Conservation (phyloP, 306 rosid species). For the Oxytropis ochrocephala region DNA sequence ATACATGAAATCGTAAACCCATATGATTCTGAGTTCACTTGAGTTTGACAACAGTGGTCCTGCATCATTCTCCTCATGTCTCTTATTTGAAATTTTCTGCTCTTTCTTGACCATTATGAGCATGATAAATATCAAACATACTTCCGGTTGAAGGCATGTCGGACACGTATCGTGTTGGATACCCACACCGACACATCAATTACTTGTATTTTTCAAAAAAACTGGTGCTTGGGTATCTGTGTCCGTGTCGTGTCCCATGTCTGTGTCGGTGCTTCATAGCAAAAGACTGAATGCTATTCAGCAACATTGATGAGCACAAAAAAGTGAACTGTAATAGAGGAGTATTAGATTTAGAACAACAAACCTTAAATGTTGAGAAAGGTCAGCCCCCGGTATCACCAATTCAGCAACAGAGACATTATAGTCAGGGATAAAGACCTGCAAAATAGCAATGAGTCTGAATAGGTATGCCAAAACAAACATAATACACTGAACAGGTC, state of each 20-base stretch:
- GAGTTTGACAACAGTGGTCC: not conserved
- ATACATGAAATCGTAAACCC: not conserved
- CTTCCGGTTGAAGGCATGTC: too few relatives aligned
- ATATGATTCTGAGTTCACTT: not conserved
- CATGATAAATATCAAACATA: conserved; percentile 10
- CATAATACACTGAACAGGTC: not conserved
- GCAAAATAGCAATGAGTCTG: conserved; percentile 19
- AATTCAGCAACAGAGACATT: conserved; percentile 75
- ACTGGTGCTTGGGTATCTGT: too few relatives aligned
- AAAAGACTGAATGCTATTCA: conserved; percentile 3
- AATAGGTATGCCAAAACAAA: conserved; percentile 1
- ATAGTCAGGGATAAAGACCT: conserved; percentile 75
- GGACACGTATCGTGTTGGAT: too few relatives aligned
- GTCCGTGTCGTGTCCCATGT: too few relatives aligned
- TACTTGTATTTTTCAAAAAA: too few relatives aligned
- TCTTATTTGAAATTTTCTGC: not conserved
- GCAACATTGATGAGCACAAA: not conserved
- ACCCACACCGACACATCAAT: too few relatives aligned
- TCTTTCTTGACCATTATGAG: conserved; percentile 5
- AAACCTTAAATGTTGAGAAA: conserved; percentile 70
- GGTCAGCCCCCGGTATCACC: conserved; percentile 75
- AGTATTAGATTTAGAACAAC: conserved; percentile 14
- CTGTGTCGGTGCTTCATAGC: too few relatives aligned
- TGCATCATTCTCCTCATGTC: not conserved
- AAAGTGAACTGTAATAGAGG: not conserved